Evolutionary conservation across 2,329 filamentous ascomycete species (phyloP).

Genomic region (Exophiala viscosa): DNA sequence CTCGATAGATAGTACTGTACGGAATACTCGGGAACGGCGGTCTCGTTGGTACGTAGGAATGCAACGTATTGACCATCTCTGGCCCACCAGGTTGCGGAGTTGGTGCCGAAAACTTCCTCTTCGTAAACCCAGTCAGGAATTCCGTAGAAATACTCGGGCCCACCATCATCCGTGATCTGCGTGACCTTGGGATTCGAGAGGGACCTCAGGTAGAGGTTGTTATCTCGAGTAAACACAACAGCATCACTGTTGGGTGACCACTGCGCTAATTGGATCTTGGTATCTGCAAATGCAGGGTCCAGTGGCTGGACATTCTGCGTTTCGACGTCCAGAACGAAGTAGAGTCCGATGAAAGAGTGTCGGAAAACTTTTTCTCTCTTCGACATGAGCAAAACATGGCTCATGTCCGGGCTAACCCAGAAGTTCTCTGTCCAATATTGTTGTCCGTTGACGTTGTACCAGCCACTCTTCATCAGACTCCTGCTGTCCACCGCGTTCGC

Average conservation of each 20-base stretch:
- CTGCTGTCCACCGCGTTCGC: constrained; percentile 50
- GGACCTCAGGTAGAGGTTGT: constrained; percentile 82
- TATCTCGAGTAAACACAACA: constrained; percentile 82
- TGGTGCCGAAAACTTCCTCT: constrained; percentile 73
- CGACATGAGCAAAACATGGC: constrained; percentile 79
- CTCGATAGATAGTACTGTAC: constrained; percentile 89
- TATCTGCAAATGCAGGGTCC: constrained; percentile 63
- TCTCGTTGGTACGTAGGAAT: constrained; percentile 91
- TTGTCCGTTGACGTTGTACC: constrained; percentile 59
- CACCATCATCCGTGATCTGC: constrained; percentile 81
- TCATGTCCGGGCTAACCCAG: constrained; percentile 77
- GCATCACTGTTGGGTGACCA: constrained; percentile 88
- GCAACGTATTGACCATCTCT: constrained; percentile 83
- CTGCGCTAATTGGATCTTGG: constrained; percentile 73
- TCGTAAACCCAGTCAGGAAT: constrained; percentile 98
- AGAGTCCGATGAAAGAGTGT: constrained; percentile 79
- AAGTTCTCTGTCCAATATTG: constrained; percentile 57
- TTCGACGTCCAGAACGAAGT: constrained; percentile 89
- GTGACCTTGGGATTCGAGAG: constrained; percentile 58
- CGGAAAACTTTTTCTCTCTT: constrained; percentile 75
- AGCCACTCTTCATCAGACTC: constrained; percentile 68
- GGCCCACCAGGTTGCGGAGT: constrained; percentile 93
- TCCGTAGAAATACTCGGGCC: constrained; percentile 86
- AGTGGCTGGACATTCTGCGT: constrained; percentile 74
- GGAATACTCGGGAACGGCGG: constrained; percentile 82